Conservation (phyloP, 257 asterid genomes). For the Sherardia arvensis region DNA sequence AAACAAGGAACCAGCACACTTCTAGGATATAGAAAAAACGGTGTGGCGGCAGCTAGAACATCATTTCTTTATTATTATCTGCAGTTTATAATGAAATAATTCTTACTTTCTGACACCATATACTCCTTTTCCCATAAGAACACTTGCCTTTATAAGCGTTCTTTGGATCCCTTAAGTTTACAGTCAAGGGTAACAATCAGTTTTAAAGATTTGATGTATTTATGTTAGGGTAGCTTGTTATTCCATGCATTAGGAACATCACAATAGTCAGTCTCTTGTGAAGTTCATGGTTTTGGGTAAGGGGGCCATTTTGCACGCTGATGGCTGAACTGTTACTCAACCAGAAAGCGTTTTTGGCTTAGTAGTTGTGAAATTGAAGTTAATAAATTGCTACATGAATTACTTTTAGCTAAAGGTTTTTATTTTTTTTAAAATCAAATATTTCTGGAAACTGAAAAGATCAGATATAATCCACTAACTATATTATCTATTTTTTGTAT, state of each 20-base stretch:
- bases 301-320: too few species aligned
- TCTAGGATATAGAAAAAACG: not conserved
- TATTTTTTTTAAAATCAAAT: not conserved
- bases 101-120: not conserved
- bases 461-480: not conserved
- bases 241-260: not conserved
- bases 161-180: not conserved
- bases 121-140: not conserved
- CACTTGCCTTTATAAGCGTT: not conserved
- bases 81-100: not conserved
- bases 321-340: not conserved
- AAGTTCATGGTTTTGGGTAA: not conserved
- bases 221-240: not conserved
- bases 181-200: not conserved
- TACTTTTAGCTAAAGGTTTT: not conserved
- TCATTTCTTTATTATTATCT: not conserved
- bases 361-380: not conserved
- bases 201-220: not conserved
- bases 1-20: not conserved
- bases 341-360: not conserved
- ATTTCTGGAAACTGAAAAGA: not conserved
- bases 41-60: not conserved
- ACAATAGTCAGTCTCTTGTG: not conserved
- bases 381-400: not conserved
- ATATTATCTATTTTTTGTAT: not conserved